These are phyloP conservation scores for Neopestalotiopsis clavispora DNA, from an alignment of 2,329 filamentous ascomycete species.

Conservation along the genomic window DNA sequence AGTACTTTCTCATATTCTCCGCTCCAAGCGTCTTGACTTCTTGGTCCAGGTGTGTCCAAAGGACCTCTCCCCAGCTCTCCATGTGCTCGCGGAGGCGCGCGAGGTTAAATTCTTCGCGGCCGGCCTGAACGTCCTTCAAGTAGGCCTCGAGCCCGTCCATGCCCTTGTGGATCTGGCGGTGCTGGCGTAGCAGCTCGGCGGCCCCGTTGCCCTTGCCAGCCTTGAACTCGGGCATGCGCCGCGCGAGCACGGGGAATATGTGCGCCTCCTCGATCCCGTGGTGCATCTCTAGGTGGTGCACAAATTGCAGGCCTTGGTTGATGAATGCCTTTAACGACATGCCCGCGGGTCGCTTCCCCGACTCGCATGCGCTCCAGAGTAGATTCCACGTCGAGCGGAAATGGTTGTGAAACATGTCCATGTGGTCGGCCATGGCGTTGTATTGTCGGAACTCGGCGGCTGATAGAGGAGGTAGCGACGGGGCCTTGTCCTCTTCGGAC, in stretches of 20 bases:
- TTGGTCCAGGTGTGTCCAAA: conserved; percentile 84
- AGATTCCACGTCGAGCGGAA: conserved; percentile 77
- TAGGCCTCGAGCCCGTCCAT: conserved; percentile 72
- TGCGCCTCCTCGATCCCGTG: conserved; percentile 84
- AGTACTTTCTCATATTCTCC: conserved; percentile 87
- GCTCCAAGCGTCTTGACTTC: conserved; percentile 80
- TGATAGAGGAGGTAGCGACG: conserved; percentile 65
- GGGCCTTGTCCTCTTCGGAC: conserved; percentile 25
- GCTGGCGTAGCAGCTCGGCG: conserved; percentile 74
- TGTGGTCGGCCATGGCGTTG: conserved; percentile 75
- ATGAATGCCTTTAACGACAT: conserved; percentile 75
- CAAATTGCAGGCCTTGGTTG: conserved; percentile 70
- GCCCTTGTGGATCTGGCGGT: conserved; percentile 78
- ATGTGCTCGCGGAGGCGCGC: conserved; percentile 70
- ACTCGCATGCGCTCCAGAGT: conserved; percentile 69
- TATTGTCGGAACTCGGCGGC: conserved; percentile 70
- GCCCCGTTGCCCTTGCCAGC: conserved; percentile 39
- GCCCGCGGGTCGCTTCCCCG: conserved; percentile 60
- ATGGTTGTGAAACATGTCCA: conserved; percentile 80
- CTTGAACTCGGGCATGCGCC: conserved; percentile 79
- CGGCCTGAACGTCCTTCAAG: conserved; percentile 62
- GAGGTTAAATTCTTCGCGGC: conserved; percentile 65
- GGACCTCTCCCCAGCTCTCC: conserved; percentile 77
- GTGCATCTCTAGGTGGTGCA: conserved; percentile 72
- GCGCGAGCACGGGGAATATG: conserved; percentile 79